These are phyloP conservation scores for Neodidymelliopsis sp. DNA, from an alignment of 2,329 filamentous ascomycete species.

Conservation along the genomic window DNA sequence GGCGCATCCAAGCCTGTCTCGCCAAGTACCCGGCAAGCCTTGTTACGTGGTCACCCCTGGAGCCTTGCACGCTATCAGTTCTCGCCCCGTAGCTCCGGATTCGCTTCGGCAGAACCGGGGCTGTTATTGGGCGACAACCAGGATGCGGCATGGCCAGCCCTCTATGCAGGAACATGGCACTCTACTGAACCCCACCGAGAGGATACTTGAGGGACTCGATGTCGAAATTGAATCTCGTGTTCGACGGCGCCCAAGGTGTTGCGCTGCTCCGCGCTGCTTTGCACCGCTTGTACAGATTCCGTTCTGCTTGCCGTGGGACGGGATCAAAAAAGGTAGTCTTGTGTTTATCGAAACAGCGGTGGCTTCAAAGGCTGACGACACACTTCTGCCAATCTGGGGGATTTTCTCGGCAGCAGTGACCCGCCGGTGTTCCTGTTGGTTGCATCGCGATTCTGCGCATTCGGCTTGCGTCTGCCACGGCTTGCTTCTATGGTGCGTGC, in stretches of 20 bases:
- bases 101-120: constrained; percentile 22
- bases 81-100: constrained; percentile 25
- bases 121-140: constrained; percentile 16
- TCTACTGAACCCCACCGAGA: constrained; percentile 10
- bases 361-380: constrained; percentile 22
- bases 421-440: constrained; percentile 13
- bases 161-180: constrained; percentile 26
- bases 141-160: constrained; percentile 15
- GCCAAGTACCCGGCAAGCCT: constrained; percentile 25
- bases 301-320: constrained; percentile 1
- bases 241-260: neutral
- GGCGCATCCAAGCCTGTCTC: constrained; percentile 22
- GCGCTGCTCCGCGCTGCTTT: constrained; percentile 1
- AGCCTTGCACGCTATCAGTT: constrained; percentile 17
- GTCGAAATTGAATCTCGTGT: constrained; percentile 16
- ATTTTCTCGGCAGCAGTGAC: constrained; percentile 3
- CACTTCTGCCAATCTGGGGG: neutral
- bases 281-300: neutral
- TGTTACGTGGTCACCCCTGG: constrained; percentile 18
- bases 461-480: constrained; percentile 9
- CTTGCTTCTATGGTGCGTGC: constrained; percentile 15
- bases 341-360: constrained; percentile 23
- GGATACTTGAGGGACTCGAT: constrained; percentile 7
- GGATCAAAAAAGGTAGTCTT: neutral
- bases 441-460: constrained; percentile 8